phyloP scores from a whole-genome alignment of 2,329 filamentous ascomycete species.

The Stachybotrys chartarum region DNA sequence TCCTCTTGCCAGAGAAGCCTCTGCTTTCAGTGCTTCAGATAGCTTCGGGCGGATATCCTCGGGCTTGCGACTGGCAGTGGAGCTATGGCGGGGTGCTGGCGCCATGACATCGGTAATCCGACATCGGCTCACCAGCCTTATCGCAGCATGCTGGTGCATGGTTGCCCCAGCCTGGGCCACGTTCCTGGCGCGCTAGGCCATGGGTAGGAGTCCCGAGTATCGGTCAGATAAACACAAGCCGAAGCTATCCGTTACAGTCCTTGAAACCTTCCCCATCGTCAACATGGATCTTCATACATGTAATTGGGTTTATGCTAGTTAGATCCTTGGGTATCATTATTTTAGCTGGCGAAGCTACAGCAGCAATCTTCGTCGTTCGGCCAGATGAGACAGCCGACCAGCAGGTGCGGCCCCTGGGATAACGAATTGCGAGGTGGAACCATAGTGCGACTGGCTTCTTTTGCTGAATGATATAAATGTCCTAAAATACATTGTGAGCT shows the following conservation, averaged over 20 bases:
- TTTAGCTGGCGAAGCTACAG: no score
- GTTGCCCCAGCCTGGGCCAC: not conserved
- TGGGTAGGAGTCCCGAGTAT: not conserved
- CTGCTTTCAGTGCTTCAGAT: not conserved
- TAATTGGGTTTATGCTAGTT: no score
- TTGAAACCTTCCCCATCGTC: no score
- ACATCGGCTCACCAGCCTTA: not conserved
- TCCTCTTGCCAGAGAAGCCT: no score
- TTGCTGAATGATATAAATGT: not conserved
- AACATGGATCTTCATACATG: no score
- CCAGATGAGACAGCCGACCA: no score
- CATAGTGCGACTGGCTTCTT: not conserved
- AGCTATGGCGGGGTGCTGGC: not conserved
- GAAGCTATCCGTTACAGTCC: not conserved
- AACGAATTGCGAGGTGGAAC: no score
- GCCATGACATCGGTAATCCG: not conserved
- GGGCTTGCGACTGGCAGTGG: not conserved
- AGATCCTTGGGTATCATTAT: no score
- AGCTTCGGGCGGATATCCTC: not conserved
- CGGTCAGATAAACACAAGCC: not conserved
- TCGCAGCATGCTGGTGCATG: not conserved
- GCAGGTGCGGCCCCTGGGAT: no score
- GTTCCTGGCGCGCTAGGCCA: no score
- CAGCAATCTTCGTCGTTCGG: no score
- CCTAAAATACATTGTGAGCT: not conserved